phyloP scores from a whole-genome alignment of 192 early-diverging fungal genomes.

The Entomortierella lignicola region DNA sequence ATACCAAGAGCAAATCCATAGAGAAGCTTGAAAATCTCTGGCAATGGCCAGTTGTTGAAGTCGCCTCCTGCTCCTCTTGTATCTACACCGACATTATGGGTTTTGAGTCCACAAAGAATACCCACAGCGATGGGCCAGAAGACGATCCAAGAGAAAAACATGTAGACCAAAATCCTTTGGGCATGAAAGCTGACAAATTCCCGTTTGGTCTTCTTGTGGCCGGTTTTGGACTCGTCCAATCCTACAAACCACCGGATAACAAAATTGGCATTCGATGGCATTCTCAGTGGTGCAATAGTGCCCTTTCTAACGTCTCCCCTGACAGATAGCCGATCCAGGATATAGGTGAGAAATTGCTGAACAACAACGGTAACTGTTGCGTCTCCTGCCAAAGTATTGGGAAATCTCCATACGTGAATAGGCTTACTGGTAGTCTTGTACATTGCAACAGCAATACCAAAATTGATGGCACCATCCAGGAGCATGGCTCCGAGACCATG shows the following conservation, averaged over 20 bases:
- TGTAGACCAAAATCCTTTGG: not conserved
- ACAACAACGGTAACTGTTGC: slow-evolving; percentile 32
- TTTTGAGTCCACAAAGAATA: slow-evolving; percentile 22
- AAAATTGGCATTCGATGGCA: slow-evolving; percentile 20
- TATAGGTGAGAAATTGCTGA: slow-evolving; percentile 33
- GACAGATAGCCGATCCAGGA: slow-evolving; percentile 23
- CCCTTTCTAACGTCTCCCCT: slow-evolving; percentile 23
- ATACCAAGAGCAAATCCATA: slow-evolving; percentile 13
- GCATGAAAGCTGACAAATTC: slow-evolving; percentile 12
- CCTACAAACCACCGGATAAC: slow-evolving; percentile 38
- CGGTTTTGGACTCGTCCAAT: not conserved
- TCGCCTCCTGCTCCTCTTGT: slow-evolving; percentile 8
- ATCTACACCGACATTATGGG: slow-evolving; percentile 11
- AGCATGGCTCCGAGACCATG: slow-evolving; percentile 31
- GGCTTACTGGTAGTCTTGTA: slow-evolving; percentile 28
- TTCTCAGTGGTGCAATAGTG: slow-evolving; percentile 13
- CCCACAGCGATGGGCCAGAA: slow-evolving; percentile 41
- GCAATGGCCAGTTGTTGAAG: slow-evolving; percentile 37
- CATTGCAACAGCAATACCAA: slow-evolving; percentile 43
- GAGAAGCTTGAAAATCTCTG: slow-evolving; percentile 35
- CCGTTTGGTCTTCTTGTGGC: slow-evolving; percentile 3
- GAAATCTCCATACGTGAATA: slow-evolving; percentile 24
- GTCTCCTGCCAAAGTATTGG: slow-evolving; percentile 34
- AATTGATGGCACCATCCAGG: slow-evolving; percentile 40
- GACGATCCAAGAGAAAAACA: slow-evolving; percentile 11